Base-by-base conservation (phyloP, 129 eudicot genomes). In the Saussurea involucrata region DNA sequence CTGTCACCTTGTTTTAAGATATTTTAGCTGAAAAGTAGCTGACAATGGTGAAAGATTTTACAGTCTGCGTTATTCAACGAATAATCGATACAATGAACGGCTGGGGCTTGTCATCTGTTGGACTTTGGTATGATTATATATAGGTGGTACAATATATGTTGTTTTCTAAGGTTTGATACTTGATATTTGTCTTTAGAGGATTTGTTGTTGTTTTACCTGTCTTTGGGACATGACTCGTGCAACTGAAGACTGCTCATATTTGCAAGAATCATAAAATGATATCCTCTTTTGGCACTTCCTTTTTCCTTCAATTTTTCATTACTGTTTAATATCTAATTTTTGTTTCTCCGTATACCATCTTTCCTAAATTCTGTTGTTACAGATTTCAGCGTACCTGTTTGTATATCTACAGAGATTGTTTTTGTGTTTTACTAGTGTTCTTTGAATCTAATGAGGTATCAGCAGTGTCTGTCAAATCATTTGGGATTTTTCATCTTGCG, bases 401-500 rank as follows among this genome's bases (percentile, higher is more conserved):
- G 17, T 42, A 17, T 49, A 49, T 49, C 57, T 49, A n/a, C 21
- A 20, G 6, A 49, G 58, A 49, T 49, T 49, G 18, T 53, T 53
- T 53, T 53, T 53, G 61, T 53, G 61, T 53, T 17, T 17, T 53
- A 53, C n/a, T 53, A 53, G 8, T 53, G 61, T 53, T 53, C 61
- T n/a, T 53, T 17, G 61, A n/a, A 17, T 53, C 21, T 53, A 53
- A 17, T 5, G 61, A 53, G 61, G 61, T 53, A 53, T 53, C 61
- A 53, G 61, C 22, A 53, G 61, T 0, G 22, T 53, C 22, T 67
- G 17, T 21, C 34, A 21, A 21, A 24, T 4, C 74, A 24, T 25
- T 20, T 72, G 65, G 69, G 78, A 17, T 73, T 66, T 49, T 8
- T 57, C 6, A 78, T 69, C 28, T 31, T 18, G 70, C 20, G 9